Evolutionary conservation across 148 eudicot species (phyloP).

Genomic region (Arctostaphylos glauca): DNA sequence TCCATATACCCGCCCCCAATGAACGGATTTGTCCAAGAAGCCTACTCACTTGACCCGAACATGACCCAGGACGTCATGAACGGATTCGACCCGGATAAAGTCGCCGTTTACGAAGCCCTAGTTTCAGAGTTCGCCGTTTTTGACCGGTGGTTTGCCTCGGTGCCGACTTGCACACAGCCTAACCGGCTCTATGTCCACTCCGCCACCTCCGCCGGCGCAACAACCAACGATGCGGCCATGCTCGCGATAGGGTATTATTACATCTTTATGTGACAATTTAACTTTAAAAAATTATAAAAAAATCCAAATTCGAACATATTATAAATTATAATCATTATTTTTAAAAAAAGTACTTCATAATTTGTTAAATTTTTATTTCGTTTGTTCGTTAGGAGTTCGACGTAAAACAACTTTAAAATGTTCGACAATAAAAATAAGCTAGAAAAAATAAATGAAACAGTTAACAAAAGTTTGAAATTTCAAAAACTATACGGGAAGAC

Average conservation of each 20-base stretch:
- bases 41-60: slow-evolving; percentile 40
- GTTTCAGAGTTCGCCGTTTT: slow-evolving; percentile 75
- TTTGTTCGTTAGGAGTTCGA: too few relatives aligned
- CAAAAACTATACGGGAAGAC: too few relatives aligned
- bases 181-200: slow-evolving; percentile 80
- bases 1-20: slow-evolving; percentile 50
- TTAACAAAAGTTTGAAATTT: too few relatives aligned
- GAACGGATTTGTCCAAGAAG: slow-evolving; percentile 80
- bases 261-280: too few relatives aligned
- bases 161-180: slow-evolving; percentile 75
- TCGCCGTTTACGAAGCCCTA: slow-evolving; percentile 53
- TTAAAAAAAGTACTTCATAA: too few relatives aligned
- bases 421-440: too few relatives aligned
- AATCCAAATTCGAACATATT: too few relatives aligned
- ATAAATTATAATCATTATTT: too few relatives aligned
- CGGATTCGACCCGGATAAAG: slow-evolving; percentile 55
- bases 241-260: slow-evolving; percentile 41
- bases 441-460: too few relatives aligned
- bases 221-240: slow-evolving; percentile 56
- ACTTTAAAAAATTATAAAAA: too few relatives aligned
- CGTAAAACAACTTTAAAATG: too few relatives aligned
- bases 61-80: slow-evolving; percentile 76
- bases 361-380: too few relatives aligned
- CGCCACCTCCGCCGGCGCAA: slow-evolving; percentile 75
- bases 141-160: slow-evolving; percentile 86